A percentile compares a stretch with the other conserved stretches of the same genome.
Conservation (phyloP, 2,329 filamentous ascomycete genomes). For the Coniochaeta prunicola region DNA sequence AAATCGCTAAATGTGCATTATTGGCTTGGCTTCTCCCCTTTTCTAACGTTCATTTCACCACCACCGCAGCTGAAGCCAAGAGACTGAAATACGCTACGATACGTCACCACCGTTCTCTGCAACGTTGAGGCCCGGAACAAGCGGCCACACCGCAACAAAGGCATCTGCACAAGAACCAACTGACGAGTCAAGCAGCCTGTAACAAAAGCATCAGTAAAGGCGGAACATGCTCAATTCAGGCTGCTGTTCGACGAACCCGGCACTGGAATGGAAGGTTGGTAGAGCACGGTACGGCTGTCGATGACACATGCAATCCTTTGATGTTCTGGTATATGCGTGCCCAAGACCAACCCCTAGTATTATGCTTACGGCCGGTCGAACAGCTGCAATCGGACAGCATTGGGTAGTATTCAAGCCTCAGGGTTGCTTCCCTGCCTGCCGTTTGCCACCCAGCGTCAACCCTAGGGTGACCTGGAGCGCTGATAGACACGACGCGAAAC, state of each 20-base stretch:
- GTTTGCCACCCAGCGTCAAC: background rate
- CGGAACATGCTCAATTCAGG: background rate
- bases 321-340: background rate
- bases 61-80: background rate
- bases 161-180: background rate
- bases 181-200: background rate
- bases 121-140: background rate
- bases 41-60: background rate
- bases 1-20: background rate
- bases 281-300: background rate
- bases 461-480: background rate
- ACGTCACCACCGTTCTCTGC: background rate
- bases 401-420: background rate
- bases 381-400: background rate
- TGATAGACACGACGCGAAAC: too few species aligned
- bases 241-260: background rate
- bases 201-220: background rate
- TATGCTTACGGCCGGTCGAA: background rate
- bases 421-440: background rate
- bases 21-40: background rate
- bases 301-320: background rate
- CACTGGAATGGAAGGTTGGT: background rate
- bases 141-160: background rate
- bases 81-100: background rate
- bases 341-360: background rate